Base-by-base conservation (phyloP, 495 filamentous ascomycete genomes). In the Lophium mytilinum region DNA sequence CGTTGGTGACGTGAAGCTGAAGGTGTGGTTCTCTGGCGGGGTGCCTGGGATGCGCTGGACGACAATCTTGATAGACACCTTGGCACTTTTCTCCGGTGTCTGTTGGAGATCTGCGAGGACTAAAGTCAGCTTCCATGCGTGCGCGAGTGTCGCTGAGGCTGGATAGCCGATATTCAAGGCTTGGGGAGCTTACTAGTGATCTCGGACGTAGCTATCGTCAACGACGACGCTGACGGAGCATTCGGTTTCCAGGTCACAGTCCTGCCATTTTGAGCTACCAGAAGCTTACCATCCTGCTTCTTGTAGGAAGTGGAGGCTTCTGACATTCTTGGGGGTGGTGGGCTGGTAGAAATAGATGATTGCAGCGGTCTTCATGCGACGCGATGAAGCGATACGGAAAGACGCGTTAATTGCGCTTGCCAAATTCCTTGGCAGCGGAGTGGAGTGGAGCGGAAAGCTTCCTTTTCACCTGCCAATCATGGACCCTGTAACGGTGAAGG, bases 221-320 rank as follows among this genome's bases (percentile, higher is more conserved):
- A 70, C 17, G 78, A 61, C 15, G 84, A 76, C 52, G 79, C 72
- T 14, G 78, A 72, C 35, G 76, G 75, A 57, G 76, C 74, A 15
- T 79, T 74, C 0, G 90, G 87, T 5, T 81, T 88, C 91, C 91
- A 98, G 67, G 81, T 83, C 43, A 98, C 78, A 37, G 80, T 82
- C 59, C 77, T 78, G 55, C 78, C 75, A 73, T 92, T 86, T 36
- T 77, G 74, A 30, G 86, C 78, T 50, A 96, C 74, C 46, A 79
- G 79, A 67, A 98, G 76, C 63, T 79, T 82, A 68, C 93, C 93
- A 77, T 96, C 90, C 74, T 92, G 90, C 78, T 98, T 98, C 75
- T 96, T 97, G 79, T 92, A 96, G 52, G 83, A 77, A 55, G 89
- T 85, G 57, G 80, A 79, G 66, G 83, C 88, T 70, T 79, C 81